Base-by-base conservation (phyloP, 176 grass and related monocot species). In the Raddia distichophylla region DNA sequence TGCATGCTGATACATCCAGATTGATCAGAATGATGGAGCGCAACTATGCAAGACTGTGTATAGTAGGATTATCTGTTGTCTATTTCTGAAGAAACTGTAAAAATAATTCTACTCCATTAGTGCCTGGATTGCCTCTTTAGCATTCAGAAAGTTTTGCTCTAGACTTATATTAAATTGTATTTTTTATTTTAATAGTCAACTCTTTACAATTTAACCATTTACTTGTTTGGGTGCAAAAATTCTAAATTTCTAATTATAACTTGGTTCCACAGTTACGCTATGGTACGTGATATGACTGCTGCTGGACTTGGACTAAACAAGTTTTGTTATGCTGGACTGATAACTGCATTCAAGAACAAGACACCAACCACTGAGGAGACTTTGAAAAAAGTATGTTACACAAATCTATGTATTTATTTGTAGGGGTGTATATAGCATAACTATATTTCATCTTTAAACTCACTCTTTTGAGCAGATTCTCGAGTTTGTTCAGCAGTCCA, bases 311-410 rank as follows among this genome's bases (percentile, higher is more conserved):
- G 90, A 75, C 81, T 98, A 85, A 91, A 95, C 76, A 98, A 87
- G 82, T 98, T 90, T 35, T 98, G 96, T 69, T 98, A 98, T 95
- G 93, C 96, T 47, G 96, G 96, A 83, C 87, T 98, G 73, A 95
- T 98, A 91, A 91, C 82, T 14, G 93, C 96, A 75, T 93, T 91
- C 84, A 95, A 91, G 82, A 98, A 98, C 88, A 98, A 98, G 85
- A 59, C 72, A 74, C 92, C 96, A 5, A 71, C 89, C 68, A 90
- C 70, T 69, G 86, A 90, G 40, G 90, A 95, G 59, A 91, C 92
- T 49, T 80, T 77, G 57, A 57, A 35, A 64, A 98, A 98, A 88
- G 96, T 95, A 90, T 53, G 51, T 37, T 56, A 64, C 63, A 15
- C 72, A 68, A 66, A 5, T 67, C 20, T 64, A 40, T 50, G 15